These are phyloP conservation scores for Deakozyma indianensis DNA, from an alignment of 805 yeast genomes.

Conservation along the genomic window DNA sequence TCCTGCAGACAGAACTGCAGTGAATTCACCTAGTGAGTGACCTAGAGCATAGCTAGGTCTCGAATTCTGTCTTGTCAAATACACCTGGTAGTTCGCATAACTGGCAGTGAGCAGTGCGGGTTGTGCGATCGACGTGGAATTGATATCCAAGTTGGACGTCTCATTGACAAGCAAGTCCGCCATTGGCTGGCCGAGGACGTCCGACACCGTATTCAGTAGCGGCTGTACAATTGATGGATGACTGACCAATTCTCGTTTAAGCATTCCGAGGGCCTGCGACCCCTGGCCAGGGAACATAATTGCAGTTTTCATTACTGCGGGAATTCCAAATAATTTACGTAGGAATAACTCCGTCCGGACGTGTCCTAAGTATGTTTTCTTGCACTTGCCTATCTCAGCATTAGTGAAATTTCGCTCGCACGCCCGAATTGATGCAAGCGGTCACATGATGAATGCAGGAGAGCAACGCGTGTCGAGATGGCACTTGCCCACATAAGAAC, in stretches of 20 bases:
- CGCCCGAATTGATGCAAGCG: too few species aligned
- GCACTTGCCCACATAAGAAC: too few species aligned
- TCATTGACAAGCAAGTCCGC: constrained; percentile 9
- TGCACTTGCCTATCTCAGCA: too few species aligned
- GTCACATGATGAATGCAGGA: too few species aligned
- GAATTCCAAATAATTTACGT: too few species aligned
- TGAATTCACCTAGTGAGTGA: constrained; percentile 39
- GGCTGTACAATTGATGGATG: constrained; percentile 14
- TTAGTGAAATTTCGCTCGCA: too few species aligned
- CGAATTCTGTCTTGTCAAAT: constrained; percentile 9
- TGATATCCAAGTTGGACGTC: constrained; percentile 9
- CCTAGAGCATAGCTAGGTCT: constrained; percentile 20
- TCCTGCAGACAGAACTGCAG: constrained; percentile 29
- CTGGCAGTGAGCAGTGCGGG: constrained; percentile 37
- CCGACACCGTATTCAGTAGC: constrained; percentile 18
- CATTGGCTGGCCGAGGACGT: constrained; percentile 27
- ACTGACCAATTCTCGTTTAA: constrained; percentile 9
- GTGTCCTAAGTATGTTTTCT: too few species aligned
- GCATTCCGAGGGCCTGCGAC: constrained; percentile 20
- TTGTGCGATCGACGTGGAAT: constrained; percentile 34
- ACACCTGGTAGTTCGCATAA: constrained; percentile 17
- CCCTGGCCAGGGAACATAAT: constrained; percentile 24
- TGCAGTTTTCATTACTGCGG: constrained; percentile 7
- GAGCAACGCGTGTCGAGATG: too few species aligned
- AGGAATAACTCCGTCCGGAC: too few species aligned